Evolutionary conservation across 164 flowering plant genomes (phyloP).

Genomic region (Amborella trichopoda): DNA sequence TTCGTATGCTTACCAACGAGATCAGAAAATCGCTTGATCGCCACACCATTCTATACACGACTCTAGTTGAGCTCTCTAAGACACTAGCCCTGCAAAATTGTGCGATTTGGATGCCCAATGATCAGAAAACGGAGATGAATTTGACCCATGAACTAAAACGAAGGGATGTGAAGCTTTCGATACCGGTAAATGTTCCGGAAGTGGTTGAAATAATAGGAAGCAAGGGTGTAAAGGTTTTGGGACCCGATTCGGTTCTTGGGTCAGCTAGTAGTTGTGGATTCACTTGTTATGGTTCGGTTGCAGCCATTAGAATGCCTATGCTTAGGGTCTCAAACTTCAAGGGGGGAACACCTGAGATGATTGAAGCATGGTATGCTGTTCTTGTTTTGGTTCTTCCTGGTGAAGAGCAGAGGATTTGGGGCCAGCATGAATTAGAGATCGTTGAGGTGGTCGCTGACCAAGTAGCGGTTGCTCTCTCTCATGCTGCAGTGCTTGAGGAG

Average conservation of each 20-base stretch:
- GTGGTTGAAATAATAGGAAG: slow-evolving; percentile 43
- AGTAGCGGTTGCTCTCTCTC: slow-evolving; percentile 96
- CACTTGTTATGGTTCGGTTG: slow-evolving; percentile 51
- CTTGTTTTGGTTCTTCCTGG: slow-evolving; percentile 75
- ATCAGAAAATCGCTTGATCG: slow-evolving; percentile 81
- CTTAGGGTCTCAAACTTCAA: slow-evolving; percentile 74
- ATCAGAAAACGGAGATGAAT: slow-evolving; percentile 49
- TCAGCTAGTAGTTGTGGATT: slow-evolving; percentile 36
- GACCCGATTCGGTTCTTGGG: slow-evolving; percentile 50
- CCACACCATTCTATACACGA: slow-evolving; percentile 81
- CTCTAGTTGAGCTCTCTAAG: slow-evolving; percentile 83
- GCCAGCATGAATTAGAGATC: slow-evolving; percentile 69
- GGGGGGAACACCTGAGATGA: slow-evolving; percentile 81
- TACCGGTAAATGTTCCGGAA: slow-evolving; percentile 51
- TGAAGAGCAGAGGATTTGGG: slow-evolving; percentile 49
- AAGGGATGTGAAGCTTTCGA: slow-evolving; percentile 22
- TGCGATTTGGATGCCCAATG: slow-evolving; percentile 96
- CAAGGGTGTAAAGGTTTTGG: slow-evolving; percentile 48
- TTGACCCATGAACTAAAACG: slow-evolving; percentile 60
- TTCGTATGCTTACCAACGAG: slow-evolving; percentile 94
- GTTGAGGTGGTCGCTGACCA: slow-evolving; percentile 93
- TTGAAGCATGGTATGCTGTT: slow-evolving; percentile 66
- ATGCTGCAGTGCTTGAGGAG: slow-evolving; percentile 90
- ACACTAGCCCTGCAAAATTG: slow-evolving; percentile 71
- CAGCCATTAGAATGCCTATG: slow-evolving; percentile 96